phyloP scores from a whole-genome alignment of 176 grass and related monocot species.

The Rhynchospora tenuis region DNA sequence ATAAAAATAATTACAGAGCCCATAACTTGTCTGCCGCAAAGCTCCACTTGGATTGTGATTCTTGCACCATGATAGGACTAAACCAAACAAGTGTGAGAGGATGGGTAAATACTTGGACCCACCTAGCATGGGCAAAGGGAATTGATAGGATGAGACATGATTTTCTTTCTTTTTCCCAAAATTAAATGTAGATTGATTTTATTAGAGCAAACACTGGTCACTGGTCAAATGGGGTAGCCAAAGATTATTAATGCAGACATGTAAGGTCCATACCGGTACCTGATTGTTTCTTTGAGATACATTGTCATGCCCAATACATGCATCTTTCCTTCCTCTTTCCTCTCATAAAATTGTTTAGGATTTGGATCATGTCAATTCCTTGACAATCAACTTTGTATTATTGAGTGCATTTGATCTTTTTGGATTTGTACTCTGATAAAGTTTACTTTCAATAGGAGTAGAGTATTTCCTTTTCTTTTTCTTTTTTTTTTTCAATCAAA shows the following conservation, averaged over 20 bases:
- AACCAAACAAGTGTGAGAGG: background rate
- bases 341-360: background rate
- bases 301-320: background rate
- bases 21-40: conserved; percentile 11
- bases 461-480: too few relatives aligned
- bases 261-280: background rate
- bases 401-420: too few relatives aligned
- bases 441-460: too few relatives aligned
- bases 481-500: too few relatives aligned
- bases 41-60: background rate
- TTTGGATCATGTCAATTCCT: too few relatives aligned
- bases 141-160: conserved; percentile 9
- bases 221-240: background rate
- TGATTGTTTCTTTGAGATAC: background rate
- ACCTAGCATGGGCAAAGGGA: conserved; percentile 12
- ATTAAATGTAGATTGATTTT: conserved; percentile 3
- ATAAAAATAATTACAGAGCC: background rate
- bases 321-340: background rate
- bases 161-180: background rate
- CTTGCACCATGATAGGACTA: conserved; percentile 10
- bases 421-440: too few relatives aligned
- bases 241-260: background rate
- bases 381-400: too few relatives aligned
- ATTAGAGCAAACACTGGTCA: background rate
- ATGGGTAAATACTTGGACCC: background rate